Evolutionary conservation across 768 basidiomycete genomes (phyloP).

Genomic region (Rhodosporidiobolus sp.): DNA sequence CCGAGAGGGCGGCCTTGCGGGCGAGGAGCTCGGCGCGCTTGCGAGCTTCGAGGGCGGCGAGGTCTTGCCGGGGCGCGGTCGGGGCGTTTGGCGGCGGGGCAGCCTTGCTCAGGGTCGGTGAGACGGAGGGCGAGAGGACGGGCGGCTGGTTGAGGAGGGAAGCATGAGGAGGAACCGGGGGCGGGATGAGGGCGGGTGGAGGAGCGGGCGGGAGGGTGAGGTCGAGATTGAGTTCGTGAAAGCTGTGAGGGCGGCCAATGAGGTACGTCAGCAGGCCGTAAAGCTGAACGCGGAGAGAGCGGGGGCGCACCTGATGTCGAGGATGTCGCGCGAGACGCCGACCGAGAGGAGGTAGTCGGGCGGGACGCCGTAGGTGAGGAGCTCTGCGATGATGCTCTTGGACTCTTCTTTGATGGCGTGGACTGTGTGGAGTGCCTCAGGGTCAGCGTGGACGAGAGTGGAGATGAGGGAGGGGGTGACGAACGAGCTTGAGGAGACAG

Average conservation of each 20-base stretch:
- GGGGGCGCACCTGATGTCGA: conserved; percentile 7
- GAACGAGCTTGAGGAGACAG: neutral
- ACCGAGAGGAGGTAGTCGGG: conserved; percentile 33
- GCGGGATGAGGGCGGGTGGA: neutral
- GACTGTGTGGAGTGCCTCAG: neutral
- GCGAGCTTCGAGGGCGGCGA: conserved; percentile 15
- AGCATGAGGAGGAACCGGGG: neutral
- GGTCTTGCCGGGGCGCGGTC: neutral
- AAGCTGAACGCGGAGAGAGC: neutral
- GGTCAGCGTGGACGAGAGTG: neutral
- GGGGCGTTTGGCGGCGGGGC: neutral
- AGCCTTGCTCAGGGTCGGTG: neutral
- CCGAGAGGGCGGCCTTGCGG: conserved; percentile 16
- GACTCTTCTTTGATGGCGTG: conserved; percentile 22
- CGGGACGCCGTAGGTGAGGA: conserved; percentile 29
- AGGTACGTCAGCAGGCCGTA: too few species aligned
- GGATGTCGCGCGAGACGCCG: conserved; percentile 32
- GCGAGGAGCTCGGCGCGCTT: conserved; percentile 35
- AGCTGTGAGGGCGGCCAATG: conserved; percentile 10
- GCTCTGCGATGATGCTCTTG: conserved; percentile 28
- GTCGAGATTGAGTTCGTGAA: conserved; percentile 25
- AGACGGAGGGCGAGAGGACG: neutral
- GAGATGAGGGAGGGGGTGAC: neutral
- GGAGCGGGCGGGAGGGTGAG: neutral
- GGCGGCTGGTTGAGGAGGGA: neutral